Evolutionary conservation across 2,329 filamentous ascomycete species (phyloP), one percentile per base, ranked within the genome.

Genomic region (Scytalidium lignicola): DNA sequence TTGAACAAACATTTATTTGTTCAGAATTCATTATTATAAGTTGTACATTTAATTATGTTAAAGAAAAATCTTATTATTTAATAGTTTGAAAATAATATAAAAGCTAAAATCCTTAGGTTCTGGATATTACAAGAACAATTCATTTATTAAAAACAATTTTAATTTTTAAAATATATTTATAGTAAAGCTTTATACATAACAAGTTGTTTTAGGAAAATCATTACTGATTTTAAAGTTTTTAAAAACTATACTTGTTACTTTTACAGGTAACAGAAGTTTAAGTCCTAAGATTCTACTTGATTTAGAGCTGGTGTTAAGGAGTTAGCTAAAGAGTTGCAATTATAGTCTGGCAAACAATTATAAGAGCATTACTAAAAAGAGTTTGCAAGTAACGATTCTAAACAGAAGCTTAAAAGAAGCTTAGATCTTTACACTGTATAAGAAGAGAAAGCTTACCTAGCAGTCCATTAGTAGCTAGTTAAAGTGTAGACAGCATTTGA

Each of bases 81-180:
- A 62, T 5, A 68, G 64, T 49, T 69, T 72, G n/a, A 70, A 67
- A 48, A 60, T 61, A 9, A 48, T 55, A 20, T 67, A 68, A 20
- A 70, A 76, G 19, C 49, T 72, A 2, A 57, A 67, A 6, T 83
- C 80, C 1, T 62, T 76, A 8, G 75, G 79, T 6, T 77, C 76
- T 0, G 64, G 59, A 13, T 50, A 55, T 41, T 54, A 51, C 18
- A 58, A 59, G 28, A 55, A 49, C 18, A 54, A 40, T 20, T 37
- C 52, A 20, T 63, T 13, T 17, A 48, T 54, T 26, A 76, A 79
- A 17, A 82, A 86, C 53, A 79, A 80, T 1, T 89, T 90, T 58
- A 86, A 89, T 58, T 82, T 78, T 2, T 90, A 86, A 86, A 85
- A 90, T 59, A 88, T 83, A 0, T 86, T 83, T 0, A 73, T 74